phyloP scores from a whole-genome alignment of 2,329 filamentous ascomycete species.

The Fusarium sarcochroum region DNA sequence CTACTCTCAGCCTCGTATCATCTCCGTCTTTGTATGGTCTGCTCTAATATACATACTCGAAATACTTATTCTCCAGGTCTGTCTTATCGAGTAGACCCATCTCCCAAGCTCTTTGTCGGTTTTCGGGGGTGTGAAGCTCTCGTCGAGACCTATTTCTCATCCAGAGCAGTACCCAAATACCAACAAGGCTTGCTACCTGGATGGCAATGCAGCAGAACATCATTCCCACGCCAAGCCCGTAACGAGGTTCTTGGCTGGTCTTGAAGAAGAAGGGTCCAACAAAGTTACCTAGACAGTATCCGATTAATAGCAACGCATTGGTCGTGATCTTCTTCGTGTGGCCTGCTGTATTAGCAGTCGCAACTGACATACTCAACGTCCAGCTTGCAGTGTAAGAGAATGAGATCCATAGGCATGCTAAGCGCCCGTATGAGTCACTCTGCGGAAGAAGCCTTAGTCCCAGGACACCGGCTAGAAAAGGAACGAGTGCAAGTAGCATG shows the following conservation, averaged over 20 bases:
- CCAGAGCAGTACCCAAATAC: conserved; percentile 31
- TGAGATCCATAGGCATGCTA: conserved; percentile 49
- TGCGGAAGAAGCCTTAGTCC: conserved; percentile 31
- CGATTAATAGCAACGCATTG: conserved; percentile 62
- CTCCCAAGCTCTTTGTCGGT: conserved; percentile 20
- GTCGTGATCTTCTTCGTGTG: conserved; percentile 59
- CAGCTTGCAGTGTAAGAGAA: conserved; percentile 48
- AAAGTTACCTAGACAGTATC: conserved; percentile 58
- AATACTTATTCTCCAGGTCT: conserved; percentile 34
- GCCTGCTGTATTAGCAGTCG: conserved; percentile 49
- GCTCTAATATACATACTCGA: conserved; percentile 33
- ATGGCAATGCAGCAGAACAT: conserved; percentile 40
- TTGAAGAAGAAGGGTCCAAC: conserved; percentile 59
- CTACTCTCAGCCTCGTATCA: no score
- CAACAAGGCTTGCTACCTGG: conserved; percentile 19
- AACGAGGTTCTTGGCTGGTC: conserved; percentile 32
- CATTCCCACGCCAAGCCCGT: conserved; percentile 34
- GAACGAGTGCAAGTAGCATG: conserved; percentile 24
- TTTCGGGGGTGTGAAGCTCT: conserved; percentile 5
- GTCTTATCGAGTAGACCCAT: conserved; percentile 31
- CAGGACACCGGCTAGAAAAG: conserved; percentile 28
- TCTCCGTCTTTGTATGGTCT: no score
- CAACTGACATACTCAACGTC: conserved; percentile 46
- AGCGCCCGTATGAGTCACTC: conserved; percentile 34
- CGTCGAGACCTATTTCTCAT: conserved; percentile 13